phyloP scores from a whole-genome alignment of 306 rosid species.

The Pyrus pyrifolia region DNA sequence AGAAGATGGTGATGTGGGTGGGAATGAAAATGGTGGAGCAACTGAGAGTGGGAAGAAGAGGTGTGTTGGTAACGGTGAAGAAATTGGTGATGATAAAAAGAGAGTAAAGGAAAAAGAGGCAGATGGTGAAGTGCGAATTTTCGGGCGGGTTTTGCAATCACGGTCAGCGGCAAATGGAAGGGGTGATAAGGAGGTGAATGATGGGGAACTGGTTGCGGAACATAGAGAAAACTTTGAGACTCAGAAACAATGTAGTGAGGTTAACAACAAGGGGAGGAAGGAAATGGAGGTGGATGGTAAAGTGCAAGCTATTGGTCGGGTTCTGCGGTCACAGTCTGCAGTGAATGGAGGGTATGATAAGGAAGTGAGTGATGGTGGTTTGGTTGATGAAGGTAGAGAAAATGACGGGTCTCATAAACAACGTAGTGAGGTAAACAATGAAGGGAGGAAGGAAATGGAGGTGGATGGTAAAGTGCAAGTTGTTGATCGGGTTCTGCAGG shows the following conservation, averaged over 20 bases:
- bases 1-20: slow-evolving; percentile 16
- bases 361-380: slow-evolving; percentile 20
- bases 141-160: slow-evolving; percentile 57
- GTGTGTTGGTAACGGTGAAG: neutral
- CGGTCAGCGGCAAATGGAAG: slow-evolving; percentile 19
- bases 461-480: slow-evolving; percentile 15
- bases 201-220: neutral
- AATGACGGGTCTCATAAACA: slow-evolving; percentile 6
- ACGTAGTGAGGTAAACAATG: neutral
- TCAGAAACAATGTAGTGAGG: neutral
- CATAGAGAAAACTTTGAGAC: slow-evolving; percentile 4
- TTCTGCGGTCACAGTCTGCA: slow-evolving; percentile 44
- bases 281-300: slow-evolving; percentile 15
- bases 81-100: slow-evolving; percentile 7
- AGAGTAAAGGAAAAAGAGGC: slow-evolving; percentile 16
- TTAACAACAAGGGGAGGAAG: slow-evolving; percentile 5
- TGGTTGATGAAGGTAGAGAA: slow-evolving; percentile 7
- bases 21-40: slow-evolving; percentile 27
- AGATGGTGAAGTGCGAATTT: slow-evolving; percentile 16
- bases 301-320: slow-evolving; percentile 31
- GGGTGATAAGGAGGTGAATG: slow-evolving; percentile 25
- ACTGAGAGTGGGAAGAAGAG: slow-evolving; percentile 26
- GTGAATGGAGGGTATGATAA: slow-evolving; percentile 18
- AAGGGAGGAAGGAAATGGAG: slow-evolving; percentile 16
- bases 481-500: slow-evolving; percentile 52